phyloP scores from a whole-genome alignment of 2,329 filamentous ascomycete species.

The Talaromyces piceae region DNA sequence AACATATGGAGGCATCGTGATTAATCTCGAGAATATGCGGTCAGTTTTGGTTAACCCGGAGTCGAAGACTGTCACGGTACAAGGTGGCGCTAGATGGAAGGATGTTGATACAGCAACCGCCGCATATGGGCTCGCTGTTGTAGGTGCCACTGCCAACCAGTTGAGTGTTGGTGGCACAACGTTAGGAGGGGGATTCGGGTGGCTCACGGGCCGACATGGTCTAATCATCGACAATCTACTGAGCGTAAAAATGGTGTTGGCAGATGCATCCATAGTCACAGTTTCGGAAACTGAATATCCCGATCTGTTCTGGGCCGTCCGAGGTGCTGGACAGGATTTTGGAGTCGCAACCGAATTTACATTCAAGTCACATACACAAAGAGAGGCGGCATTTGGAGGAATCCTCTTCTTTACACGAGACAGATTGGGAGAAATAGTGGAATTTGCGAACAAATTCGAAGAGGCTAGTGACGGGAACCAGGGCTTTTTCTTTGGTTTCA shows the following conservation, averaged over 20 bases:
- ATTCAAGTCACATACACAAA: constrained; percentile 17
- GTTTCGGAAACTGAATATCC: constrained; percentile 23
- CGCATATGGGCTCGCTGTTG: constrained; percentile 41
- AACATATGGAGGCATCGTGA: constrained; percentile 48
- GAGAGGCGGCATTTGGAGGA: constrained; percentile 49
- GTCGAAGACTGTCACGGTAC: constrained; percentile 41
- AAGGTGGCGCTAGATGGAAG: constrained; percentile 49
- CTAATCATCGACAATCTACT: constrained; percentile 45
- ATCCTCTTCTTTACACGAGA: constrained; percentile 43
- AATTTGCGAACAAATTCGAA: constrained; percentile 48
- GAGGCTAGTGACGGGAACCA: constrained; percentile 41
- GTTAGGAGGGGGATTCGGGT: constrained; percentile 32
- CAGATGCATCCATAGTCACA: constrained; percentile 26
- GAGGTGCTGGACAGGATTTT: constrained; percentile 38
- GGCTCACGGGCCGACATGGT: constrained; percentile 43
- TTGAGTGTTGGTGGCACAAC: constrained; percentile 34
- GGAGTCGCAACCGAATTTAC: constrained; percentile 28
- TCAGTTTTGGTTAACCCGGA: constrained; percentile 42
- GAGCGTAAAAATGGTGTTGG: constrained; percentile 42
- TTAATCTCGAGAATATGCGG: constrained; percentile 50
- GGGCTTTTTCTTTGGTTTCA: constrained; percentile 51
- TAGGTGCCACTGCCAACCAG: constrained; percentile 30
- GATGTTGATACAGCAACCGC: constrained; percentile 49
- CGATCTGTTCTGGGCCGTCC: constrained; percentile 36
- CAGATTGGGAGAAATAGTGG: constrained; percentile 48